phyloP scores from a whole-genome alignment of 2,329 filamentous ascomycete genomes.

The Zymoseptoria passerinii region DNA sequence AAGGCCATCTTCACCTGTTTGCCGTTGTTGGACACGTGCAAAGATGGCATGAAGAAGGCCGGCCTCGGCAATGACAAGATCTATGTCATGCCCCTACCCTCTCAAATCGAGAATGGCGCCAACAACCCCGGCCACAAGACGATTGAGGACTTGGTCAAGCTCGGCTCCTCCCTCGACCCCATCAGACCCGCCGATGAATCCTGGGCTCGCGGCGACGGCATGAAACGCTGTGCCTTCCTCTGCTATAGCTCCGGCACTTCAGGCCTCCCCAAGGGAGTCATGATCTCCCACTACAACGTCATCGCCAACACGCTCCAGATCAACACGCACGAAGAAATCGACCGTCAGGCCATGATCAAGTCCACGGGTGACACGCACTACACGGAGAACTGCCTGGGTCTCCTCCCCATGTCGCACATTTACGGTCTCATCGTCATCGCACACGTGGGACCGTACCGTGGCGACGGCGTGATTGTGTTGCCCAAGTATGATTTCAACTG shows the following conservation, averaged over 20 bases:
- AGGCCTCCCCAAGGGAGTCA: slow-evolving; percentile 64
- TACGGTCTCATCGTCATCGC: slow-evolving; percentile 67
- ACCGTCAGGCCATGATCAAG: slow-evolving; percentile 29
- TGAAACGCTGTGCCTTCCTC: slow-evolving; percentile 62
- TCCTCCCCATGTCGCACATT: slow-evolving; percentile 77
- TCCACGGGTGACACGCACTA: slow-evolving; percentile 27
- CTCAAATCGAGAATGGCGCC: slow-evolving; percentile 42
- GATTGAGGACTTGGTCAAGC: slow-evolving; percentile 55
- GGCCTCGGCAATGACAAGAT: slow-evolving; percentile 57
- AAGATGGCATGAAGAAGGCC: slow-evolving; percentile 54
- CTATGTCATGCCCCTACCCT: slow-evolving; percentile 61
- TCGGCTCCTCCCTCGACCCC: slow-evolving; percentile 48
- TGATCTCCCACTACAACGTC: slow-evolving; percentile 72
- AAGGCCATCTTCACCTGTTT: slow-evolving; percentile 65
- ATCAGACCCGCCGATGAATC: slow-evolving; percentile 44
- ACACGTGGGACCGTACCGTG: slow-evolving; percentile 57
- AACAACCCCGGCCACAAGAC: slow-evolving; percentile 51
- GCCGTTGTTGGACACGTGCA: slow-evolving; percentile 55
- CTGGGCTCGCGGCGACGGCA: slow-evolving; percentile 58
- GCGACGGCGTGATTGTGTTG: slow-evolving; percentile 65
- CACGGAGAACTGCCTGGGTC: slow-evolving; percentile 52
- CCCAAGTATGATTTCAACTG: slow-evolving; percentile 66
- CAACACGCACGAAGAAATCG: slow-evolving; percentile 40
- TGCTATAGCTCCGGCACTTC: slow-evolving; percentile 77
- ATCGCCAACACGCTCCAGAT: slow-evolving; percentile 68